Percentiles rank a stretch among this genome's conserved stretches.
Conservation (phyloP, 1,139 yeast species). For the Yarrowia galli region DNA sequence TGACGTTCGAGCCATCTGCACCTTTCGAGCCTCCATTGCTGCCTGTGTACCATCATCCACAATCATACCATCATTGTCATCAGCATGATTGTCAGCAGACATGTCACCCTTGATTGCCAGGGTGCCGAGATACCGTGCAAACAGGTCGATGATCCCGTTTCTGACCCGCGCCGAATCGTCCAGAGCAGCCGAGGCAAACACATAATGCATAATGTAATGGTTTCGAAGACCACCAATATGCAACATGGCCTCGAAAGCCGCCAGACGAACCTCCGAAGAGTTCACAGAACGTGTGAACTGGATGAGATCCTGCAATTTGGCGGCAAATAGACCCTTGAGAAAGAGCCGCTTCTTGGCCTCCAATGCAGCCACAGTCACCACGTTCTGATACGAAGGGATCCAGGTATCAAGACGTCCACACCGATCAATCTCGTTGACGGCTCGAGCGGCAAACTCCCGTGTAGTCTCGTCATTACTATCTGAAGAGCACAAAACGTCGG, state of each 20-base stretch:
- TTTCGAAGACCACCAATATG: constrained; percentile 80
- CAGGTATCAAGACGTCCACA: constrained; percentile 83
- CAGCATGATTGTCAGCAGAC: constrained; percentile 36
- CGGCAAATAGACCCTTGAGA: constrained; percentile 60
- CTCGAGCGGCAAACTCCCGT: constrained; percentile 54
- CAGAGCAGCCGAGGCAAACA: constrained; percentile 63
- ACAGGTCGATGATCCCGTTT: constrained; percentile 57
- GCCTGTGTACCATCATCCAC: constrained; percentile 45
- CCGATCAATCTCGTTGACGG: constrained; percentile 70
- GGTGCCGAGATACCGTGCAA: constrained; percentile 46
- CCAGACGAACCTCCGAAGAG: constrained; percentile 63
- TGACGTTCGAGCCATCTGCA: constrained; percentile 55
- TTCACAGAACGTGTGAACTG: constrained; percentile 60
- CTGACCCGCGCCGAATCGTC: constrained; percentile 64
- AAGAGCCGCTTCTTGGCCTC: constrained; percentile 68
- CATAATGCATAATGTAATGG: constrained; percentile 63
- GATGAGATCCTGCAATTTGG: constrained; percentile 60
- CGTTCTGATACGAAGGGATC: constrained; percentile 76
- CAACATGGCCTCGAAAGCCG: constrained; percentile 75
- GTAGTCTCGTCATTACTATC: constrained; percentile 48
- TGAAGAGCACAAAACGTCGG: constrained; percentile 34
- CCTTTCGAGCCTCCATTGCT: constrained; percentile 57
- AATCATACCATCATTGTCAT: constrained; percentile 41
- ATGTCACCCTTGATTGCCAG: constrained; percentile 41
- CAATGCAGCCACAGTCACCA: constrained; percentile 65